Conservation (phyloP, 2,329 filamentous ascomycete genomes). For the Colletotrichum viniferum region DNA sequence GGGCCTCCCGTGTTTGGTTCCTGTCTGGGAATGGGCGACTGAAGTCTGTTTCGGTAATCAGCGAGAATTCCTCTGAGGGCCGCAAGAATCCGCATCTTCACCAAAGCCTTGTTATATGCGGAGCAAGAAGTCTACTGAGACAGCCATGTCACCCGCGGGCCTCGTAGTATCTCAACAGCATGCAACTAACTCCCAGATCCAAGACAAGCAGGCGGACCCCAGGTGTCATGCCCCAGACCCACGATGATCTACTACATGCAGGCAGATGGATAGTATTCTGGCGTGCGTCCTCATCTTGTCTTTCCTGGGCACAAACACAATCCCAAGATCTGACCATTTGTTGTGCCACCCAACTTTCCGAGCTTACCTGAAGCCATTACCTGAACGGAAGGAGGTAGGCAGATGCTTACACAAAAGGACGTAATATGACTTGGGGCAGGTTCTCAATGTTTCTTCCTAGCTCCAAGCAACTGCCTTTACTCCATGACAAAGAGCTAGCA, state of each 20-base stretch:
- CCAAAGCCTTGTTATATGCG: background rate
- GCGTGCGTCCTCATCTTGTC: background rate
- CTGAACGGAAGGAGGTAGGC: background rate
- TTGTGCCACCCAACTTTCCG: background rate
- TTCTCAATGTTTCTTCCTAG: background rate
- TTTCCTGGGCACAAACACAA: background rate
- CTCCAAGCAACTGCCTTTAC: background rate
- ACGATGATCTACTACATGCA: background rate
- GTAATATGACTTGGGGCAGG: background rate
- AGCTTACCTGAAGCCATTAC: background rate
- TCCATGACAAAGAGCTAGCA: background rate
- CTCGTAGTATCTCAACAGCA: background rate
- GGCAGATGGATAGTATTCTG: background rate
- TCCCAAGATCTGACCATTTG: background rate
- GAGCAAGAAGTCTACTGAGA: background rate
- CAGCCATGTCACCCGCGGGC: background rate
- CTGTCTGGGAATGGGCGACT: background rate
- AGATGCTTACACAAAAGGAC: background rate
- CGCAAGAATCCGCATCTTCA: background rate
- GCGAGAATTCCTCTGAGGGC: background rate
- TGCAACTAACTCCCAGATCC: background rate
- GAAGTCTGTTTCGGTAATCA: background rate
- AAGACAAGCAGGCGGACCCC: background rate
- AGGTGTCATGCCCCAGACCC: background rate
- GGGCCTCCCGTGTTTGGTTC: background rate